Evolutionary conservation across 768 basidiomycete genomes (phyloP), one percentile per base, ranked within the genome.

Genomic region (Leccinum subgranulosum): DNA sequence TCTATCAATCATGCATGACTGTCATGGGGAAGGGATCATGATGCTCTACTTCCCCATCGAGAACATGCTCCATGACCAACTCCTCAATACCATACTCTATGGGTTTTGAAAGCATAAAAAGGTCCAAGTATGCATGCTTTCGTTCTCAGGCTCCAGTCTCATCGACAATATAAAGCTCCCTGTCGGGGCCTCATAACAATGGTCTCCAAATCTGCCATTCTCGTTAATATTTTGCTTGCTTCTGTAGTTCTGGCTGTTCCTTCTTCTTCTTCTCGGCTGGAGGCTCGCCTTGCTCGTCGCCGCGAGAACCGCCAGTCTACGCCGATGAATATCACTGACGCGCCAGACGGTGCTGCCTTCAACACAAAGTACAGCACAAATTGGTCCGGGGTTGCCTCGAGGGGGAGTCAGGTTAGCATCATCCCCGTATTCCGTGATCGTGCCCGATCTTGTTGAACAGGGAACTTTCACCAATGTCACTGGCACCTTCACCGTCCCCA

Each of bases 151-250:
- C 36, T n/a, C 17, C 36, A 9, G 8, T 9, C 17, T 17, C 17
- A 39, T 39, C 36, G 36, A 8, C 17, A 39, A n/a, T 39, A 3
- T 39, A n/a, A 39, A 39, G 17, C 9, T 39, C 36, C 17, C 36
- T 39, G 15, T 39, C 36, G 3, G 17, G 17, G 7, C 11, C 1
- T 17, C 29, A 2, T 19, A 54, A 54, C 4, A 21, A 67, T 67
- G 66, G 48, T 63, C 39, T 66, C 61, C 57, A 66, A 60, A 21
- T 48, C 55, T 34, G 49, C 49, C 9, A 52, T 68, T 11, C 41
- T 68, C 41, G 51, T 34, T 34, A 63, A 41, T 41, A 36, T 67
- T 49, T 59, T 67, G 29, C 54, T 68, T n/a, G 57, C 61, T 14
- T 68, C 59, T 25, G 64, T 11, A 17, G 55, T 56, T 36, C 15